Conservation (phyloP, 345 rosid genomes). For the Melaleuca alternifolia region DNA sequence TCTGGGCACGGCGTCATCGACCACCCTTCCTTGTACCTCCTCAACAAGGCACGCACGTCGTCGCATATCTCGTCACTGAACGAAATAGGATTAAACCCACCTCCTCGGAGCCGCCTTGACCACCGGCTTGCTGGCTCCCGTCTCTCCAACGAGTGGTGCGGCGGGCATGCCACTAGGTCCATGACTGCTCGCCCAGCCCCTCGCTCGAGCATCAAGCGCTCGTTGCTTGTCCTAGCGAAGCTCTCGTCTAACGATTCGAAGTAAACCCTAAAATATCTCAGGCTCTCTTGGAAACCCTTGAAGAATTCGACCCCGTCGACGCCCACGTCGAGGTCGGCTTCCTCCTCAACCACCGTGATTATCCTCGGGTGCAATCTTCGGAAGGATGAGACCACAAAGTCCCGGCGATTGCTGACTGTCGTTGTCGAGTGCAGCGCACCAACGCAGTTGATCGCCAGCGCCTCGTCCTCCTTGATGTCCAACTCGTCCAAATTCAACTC, state of each 20-base stretch:
- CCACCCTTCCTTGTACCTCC: slow-evolving; percentile 97
- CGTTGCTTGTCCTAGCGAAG: slow-evolving; percentile 71
- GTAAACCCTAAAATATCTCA: slow-evolving; percentile 91
- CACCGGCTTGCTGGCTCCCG: slow-evolving; percentile 73
- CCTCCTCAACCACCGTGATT: slow-evolving; percentile 82
- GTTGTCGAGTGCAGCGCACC: slow-evolving; percentile 54
- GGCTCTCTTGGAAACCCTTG: slow-evolving; percentile 57
- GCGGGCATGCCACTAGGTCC: slow-evolving; percentile 74
- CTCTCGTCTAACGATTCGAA: slow-evolving; percentile 76
- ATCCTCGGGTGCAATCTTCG: slow-evolving; percentile 58
- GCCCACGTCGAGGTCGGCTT: slow-evolving; percentile 75
- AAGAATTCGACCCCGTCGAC: slow-evolving; percentile 56
- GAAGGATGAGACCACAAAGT: slow-evolving; percentile 49
- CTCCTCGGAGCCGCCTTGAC: slow-evolving; percentile 50
- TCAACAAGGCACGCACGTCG: slow-evolving; percentile 79
- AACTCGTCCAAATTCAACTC: slow-evolving; percentile 50
- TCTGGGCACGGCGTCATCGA: slow-evolving; percentile 59
- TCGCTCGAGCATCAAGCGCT: slow-evolving; percentile 76
- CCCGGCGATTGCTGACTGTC: slow-evolving; percentile 42
- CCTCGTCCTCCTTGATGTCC: slow-evolving; percentile 54
- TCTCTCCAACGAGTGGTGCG: slow-evolving; percentile 52
- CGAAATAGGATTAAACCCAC: slow-evolving; percentile 35
- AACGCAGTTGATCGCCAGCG: slow-evolving; percentile 69
- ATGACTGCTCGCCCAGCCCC: slow-evolving; percentile 67
- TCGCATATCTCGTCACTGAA: slow-evolving; percentile 88